Evolutionary conservation across 2,329 filamentous ascomycete genomes (phyloP).

Genomic region (Cladophialophora psammophila): DNA sequence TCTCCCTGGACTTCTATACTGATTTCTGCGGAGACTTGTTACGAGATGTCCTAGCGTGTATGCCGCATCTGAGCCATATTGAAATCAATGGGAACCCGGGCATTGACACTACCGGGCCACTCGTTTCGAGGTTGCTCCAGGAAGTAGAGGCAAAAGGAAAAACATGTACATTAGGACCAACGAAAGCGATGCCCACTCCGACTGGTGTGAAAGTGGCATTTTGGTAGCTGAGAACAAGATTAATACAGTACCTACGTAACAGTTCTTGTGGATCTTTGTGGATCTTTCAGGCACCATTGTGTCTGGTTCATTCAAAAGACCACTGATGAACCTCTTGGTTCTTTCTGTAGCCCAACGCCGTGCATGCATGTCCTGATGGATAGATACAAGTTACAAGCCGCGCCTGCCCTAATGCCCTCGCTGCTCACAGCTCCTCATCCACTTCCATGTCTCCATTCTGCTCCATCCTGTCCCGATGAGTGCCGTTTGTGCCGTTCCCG

Average conservation of each 20-base stretch:
- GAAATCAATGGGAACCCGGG: constrained; percentile 65
- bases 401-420: neutral
- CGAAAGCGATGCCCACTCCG: constrained; percentile 27
- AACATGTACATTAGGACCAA: constrained; percentile 49
- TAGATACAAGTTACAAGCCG: constrained; percentile 34
- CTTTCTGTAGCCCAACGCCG: constrained; percentile 26
- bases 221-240: constrained; percentile 9
- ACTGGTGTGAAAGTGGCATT: constrained; percentile 49
- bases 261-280: neutral
- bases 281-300: neutral
- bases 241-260: neutral
- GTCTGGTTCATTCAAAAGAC: neutral
- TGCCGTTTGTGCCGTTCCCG: constrained; percentile 43
- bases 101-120: constrained; percentile 58
- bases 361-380: constrained; percentile 25
- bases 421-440: constrained; percentile 63
- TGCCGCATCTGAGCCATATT: constrained; percentile 57
- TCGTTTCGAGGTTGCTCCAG: constrained; percentile 58
- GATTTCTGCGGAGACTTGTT: constrained; percentile 62
- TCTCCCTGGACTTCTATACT: constrained; percentile 65
- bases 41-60: constrained; percentile 56
- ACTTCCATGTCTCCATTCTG: constrained; percentile 72
- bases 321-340: neutral
- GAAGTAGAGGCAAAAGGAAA: constrained; percentile 46
- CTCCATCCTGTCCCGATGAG: constrained; percentile 37